A percentile compares a stretch with the other conserved stretches of the same genome.
phyloP scores from a whole-genome alignment of 352 stramenopile species.

The Phytophthora cactorum region DNA sequence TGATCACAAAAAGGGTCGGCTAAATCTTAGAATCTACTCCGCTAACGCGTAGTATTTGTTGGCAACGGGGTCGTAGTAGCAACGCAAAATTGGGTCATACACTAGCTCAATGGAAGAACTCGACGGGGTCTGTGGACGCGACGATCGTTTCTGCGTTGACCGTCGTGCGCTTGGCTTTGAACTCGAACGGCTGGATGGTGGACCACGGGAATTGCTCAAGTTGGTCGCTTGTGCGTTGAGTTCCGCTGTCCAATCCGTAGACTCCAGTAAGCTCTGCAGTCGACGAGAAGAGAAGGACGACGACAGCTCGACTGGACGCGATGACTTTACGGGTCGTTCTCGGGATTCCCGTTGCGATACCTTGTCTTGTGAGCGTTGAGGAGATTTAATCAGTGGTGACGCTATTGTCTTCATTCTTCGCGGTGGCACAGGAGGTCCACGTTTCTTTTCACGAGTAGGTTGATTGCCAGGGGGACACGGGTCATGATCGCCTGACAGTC shows the following conservation, averaged over 20 bases:
- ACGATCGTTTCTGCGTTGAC: slow-evolving; percentile 11
- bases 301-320: slow-evolving; percentile 13
- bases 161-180: slow-evolving; percentile 1
- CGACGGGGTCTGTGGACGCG: slow-evolving; percentile 13
- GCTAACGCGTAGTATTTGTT: slow-evolving; percentile 89
- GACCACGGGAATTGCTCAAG: background rate
- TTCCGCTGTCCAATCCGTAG: slow-evolving; percentile 66
- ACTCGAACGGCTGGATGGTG: background rate
- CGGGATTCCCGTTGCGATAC: background rate
- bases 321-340: background rate
- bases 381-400: slow-evolving; percentile 25
- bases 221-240: slow-evolving; percentile 21
- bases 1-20: background rate
- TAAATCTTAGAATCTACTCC: slow-evolving; percentile 48
- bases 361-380: slow-evolving; percentile 4
- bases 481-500: background rate
- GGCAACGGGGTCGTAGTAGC: slow-evolving; percentile 81
- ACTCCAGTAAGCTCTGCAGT: slow-evolving; percentile 68
- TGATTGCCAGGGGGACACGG: slow-evolving; percentile 11
- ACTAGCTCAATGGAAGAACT: slow-evolving; percentile 69
- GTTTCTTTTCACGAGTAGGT: slow-evolving; percentile 2
- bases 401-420: slow-evolving; percentile 7
- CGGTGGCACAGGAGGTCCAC: background rate
- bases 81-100: slow-evolving; percentile 84
- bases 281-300: slow-evolving; percentile 50